phyloP scores from a whole-genome alignment of 371 early-diverging fungal species.

The Actinomucor elegans region DNA sequence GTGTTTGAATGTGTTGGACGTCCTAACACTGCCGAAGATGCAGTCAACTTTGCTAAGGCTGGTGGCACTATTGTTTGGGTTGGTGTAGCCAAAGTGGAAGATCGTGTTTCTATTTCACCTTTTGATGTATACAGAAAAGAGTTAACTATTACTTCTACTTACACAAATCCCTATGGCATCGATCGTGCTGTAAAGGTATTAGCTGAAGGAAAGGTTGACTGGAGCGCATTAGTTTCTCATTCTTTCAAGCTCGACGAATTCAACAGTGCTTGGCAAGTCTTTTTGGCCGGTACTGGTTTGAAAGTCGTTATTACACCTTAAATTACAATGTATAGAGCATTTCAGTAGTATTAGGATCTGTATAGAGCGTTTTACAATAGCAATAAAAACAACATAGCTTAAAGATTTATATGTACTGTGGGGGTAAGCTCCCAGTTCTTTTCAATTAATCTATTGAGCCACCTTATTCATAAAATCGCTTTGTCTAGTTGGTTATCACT shows the following conservation, averaged over 20 bases:
- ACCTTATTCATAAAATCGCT: too few relatives aligned
- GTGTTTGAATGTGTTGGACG: slow-evolving; percentile 62
- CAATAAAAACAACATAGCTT: too few relatives aligned
- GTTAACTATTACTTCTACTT: slow-evolving; percentile 57
- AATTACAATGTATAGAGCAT: not conserved
- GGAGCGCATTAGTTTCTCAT: slow-evolving; percentile 49
- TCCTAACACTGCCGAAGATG: slow-evolving; percentile 44
- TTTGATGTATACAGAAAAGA: slow-evolving; percentile 58
- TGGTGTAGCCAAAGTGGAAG: slow-evolving; percentile 55
- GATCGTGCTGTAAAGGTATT: slow-evolving; percentile 56
- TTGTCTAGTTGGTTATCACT: too few relatives aligned
- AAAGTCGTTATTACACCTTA: slow-evolving; percentile 53
- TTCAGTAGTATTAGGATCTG: too few relatives aligned
- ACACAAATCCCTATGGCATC: slow-evolving; percentile 60
- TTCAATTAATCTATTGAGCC: too few relatives aligned
- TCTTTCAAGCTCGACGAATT: slow-evolving; percentile 50
- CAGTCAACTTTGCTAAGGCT: slow-evolving; percentile 49
- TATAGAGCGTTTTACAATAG: too few relatives aligned
- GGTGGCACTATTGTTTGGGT: slow-evolving; percentile 59
- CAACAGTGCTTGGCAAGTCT: slow-evolving; percentile 53
- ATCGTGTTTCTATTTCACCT: slow-evolving; percentile 45
- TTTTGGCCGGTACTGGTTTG: slow-evolving; percentile 45
- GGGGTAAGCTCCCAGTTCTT: too few relatives aligned
- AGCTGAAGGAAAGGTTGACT: slow-evolving; percentile 40
- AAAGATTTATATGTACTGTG: too few relatives aligned